Base-by-base conservation (phyloP, 2,329 filamentous ascomycete species). In the Colletotrichum trifolii region DNA sequence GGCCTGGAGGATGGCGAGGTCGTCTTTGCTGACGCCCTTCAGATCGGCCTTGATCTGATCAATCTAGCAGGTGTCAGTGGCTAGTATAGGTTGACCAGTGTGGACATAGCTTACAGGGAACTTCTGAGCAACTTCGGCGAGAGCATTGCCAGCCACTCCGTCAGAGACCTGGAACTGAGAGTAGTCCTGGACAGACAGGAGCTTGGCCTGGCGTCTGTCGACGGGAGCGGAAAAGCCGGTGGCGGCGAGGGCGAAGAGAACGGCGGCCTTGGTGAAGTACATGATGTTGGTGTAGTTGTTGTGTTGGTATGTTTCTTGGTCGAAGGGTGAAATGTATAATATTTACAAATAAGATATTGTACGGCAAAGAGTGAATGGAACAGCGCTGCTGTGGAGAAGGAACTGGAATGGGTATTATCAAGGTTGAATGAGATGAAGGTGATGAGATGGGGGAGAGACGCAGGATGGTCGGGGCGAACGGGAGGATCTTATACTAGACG, bases 101-200 rank as follows among this genome's bases (percentile, higher is more conserved):
- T 13, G 4, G 34, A 6, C 9, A 10, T 15, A 11, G 69, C 77
- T 50, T 74, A 84, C 84, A 0, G 85, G 83, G 71, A 88, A 87
- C 67, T 83, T 82, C 57, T 82, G 80, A 49, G 83, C 76, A 58
- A 85, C 85, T 73, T 87, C 84, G 1, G 75, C 80, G 17, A 86
- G 77, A 11, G 84, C 85, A 49, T 86, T 81, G 56, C 85, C 84
- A 25, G 80, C 83, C 9, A 79, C 75, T 3, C 85, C 85, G 48
- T 79, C 79, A 0, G 83, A 83, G 54, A 87, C 76, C 68, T 82
- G 80, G 73, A 87, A 67, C 34, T 67, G 17, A 8, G 64, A 59
- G 49, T 67, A 67, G 64, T 59, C 60, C 47, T 66, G 63, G 35
- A 60, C 60, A 9, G 64, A 43, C 6, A 64, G 49, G 9, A 64